A percentile compares a stretch with the other conserved stretches of the same genome.
Conservation (phyloP, 1,284 basidiomycete species). For the Pyrrhoderma noxium region DNA sequence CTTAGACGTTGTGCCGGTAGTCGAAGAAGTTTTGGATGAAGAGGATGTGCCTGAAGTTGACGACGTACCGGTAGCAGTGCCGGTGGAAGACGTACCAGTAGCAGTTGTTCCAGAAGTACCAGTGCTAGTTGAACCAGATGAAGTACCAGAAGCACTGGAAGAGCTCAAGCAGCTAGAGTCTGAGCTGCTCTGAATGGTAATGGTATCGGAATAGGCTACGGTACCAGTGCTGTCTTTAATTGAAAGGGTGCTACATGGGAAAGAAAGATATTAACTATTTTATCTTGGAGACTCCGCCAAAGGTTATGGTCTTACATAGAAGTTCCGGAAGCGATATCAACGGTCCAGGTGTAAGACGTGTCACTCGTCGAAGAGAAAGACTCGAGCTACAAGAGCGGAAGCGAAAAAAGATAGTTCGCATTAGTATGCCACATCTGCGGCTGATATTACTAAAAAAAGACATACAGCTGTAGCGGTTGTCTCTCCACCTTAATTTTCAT, state of each 20-base stretch:
- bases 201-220: slow-evolving; percentile 46
- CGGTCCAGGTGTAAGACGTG: slow-evolving; percentile 52
- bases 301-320: slow-evolving; percentile 54
- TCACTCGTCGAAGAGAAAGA: slow-evolving; percentile 42
- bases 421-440: neutral
- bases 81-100: slow-evolving; percentile 18
- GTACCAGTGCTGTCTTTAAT: slow-evolving; percentile 57
- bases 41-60: slow-evolving; percentile 17
- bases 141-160: slow-evolving; percentile 4
- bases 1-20: slow-evolving; percentile 15
- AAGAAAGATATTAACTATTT: neutral
- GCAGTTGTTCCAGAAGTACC: slow-evolving; percentile 18
- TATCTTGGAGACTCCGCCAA: neutral
- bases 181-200: slow-evolving; percentile 42
- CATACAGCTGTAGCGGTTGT: slow-evolving; percentile 45
- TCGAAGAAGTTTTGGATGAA: slow-evolving; percentile 17
- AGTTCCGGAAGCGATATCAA: slow-evolving; percentile 45
- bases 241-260: slow-evolving; percentile 36
- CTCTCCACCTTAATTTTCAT: slow-evolving; percentile 42
- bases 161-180: slow-evolving; percentile 23
- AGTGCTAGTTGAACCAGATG: neutral
- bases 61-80: slow-evolving; percentile 19
- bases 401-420: neutral
- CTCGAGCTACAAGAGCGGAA: slow-evolving; percentile 36
- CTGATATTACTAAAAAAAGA: slow-evolving; percentile 9